Base-by-base conservation (phyloP, 495 filamentous ascomycete species). In the Hyaloscypha hepaticicola region DNA sequence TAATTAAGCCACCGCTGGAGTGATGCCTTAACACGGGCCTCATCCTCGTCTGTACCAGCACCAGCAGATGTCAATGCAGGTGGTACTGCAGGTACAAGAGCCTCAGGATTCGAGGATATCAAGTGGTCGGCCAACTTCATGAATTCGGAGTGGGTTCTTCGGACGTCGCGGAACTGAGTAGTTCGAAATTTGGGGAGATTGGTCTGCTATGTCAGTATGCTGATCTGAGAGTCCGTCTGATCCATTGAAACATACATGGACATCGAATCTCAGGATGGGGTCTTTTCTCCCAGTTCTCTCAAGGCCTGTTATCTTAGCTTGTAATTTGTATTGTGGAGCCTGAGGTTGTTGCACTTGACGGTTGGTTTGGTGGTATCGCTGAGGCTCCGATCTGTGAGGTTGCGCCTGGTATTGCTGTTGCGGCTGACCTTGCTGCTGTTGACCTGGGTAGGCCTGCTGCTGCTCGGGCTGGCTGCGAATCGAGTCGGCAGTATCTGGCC, bases 181-280 rank as follows among this genome's bases (percentile, higher is more conserved):
- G 96, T 97, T 67, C 96, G 85, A 77, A 97, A 99, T 69, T 94
- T 93, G 55, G 94, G 94, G 21, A 99, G 90, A 78, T 98, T 98
- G 62, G 96, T 98, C 96, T 97, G 59, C 28, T 14, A 14, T 26
- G 11, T 58, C 29, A 70, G 71, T 60, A 61, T 48, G 16, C 38
- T 45, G 11, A 1, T 45, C 19, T 19, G 38, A 45, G 38, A 45
- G 4, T 45, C 38, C 38, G 19, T 1, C 19, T 22, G 68, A 58
- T 41, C 31, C 29, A 41, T 34, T 52, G 60, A 59, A 45, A 66
- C 90, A 70, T 85, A 98, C 95, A 76, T 99, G 92, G 24, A 99
- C 91, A 80, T 99, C 96, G 71, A 99, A 99, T 74, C 90, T 85
- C 59, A 99, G 77, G 61, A 98, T 94, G 5, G 91, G 92, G 72